Evolutionary conservation across 2,329 filamentous ascomycete species (phyloP).

Genomic region (Daldinia sp.): DNA sequence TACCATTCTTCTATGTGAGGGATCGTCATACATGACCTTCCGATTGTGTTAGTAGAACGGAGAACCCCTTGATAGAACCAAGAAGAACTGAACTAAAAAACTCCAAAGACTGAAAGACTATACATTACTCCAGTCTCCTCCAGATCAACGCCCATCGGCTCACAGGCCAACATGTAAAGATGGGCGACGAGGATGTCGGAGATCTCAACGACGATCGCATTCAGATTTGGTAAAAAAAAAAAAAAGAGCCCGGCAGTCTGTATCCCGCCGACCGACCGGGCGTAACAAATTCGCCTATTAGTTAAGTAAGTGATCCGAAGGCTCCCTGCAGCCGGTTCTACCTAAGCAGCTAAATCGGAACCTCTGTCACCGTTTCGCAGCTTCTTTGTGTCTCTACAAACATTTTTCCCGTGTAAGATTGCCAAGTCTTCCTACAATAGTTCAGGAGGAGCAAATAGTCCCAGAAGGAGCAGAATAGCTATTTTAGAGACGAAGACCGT

Average conservation of each 20-base stretch:
- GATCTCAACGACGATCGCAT: slow-evolving; percentile 12
- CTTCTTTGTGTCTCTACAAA: slow-evolving; percentile 8
- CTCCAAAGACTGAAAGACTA: not conserved
- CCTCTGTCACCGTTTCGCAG: slow-evolving; percentile 30
- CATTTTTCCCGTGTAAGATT: slow-evolving; percentile 1
- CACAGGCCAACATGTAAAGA: slow-evolving; percentile 10
- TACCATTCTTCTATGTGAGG: slow-evolving; percentile 18
- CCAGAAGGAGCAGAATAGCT: slow-evolving; percentile 6
- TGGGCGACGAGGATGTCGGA: slow-evolving; percentile 10
- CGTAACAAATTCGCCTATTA: slow-evolving; percentile 2
- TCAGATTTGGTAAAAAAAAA: slow-evolving; percentile 10
- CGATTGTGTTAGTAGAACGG: slow-evolving; percentile 22
- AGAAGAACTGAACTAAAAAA: not conserved
- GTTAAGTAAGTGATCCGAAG: slow-evolving; percentile 15
- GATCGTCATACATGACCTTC: slow-evolving; percentile 21
- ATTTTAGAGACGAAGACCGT: slow-evolving; percentile 14
- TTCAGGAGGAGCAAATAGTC: not conserved
- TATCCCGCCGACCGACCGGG: slow-evolving; percentile 8
- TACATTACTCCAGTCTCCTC: not conserved
- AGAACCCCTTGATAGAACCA: slow-evolving; percentile 22
- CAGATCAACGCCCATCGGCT: slow-evolving; percentile 5
- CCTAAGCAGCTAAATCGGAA: slow-evolving; percentile 22
- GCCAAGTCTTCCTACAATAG: slow-evolving; percentile 13
- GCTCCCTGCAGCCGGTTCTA: slow-evolving; percentile 12
- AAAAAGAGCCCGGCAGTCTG: not conserved